Conservation (phyloP, 768 basidiomycete genomes). For the Amylocystis lapponica region DNA sequence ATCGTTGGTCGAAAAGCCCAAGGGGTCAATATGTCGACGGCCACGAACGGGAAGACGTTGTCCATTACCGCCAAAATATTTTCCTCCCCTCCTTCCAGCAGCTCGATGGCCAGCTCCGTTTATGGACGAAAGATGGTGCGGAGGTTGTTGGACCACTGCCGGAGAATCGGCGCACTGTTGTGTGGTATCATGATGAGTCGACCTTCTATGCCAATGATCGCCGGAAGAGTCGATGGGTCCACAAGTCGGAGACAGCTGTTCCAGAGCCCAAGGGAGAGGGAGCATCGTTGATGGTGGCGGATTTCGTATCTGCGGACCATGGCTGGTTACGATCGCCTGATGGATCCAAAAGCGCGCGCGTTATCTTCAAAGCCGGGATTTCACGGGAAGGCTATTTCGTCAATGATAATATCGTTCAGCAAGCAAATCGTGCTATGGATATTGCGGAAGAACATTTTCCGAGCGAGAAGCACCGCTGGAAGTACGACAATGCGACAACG, state of each 20-base stretch:
- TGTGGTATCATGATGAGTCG: conserved; percentile 34
- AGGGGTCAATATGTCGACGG: conserved; percentile 33
- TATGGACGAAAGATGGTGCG: conserved; percentile 19
- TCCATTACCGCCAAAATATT: conserved; percentile 23
- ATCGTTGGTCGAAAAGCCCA: conserved; percentile 20
- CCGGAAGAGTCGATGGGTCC: too few species aligned
- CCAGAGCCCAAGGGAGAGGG: conserved; percentile 33
- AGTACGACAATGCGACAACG: conserved; percentile 27
- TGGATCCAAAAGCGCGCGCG: conserved; percentile 17
- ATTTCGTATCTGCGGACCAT: too few species aligned
- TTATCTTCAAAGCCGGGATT: conserved; percentile 19
- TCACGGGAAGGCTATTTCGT: too few species aligned
- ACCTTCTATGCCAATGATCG: conserved; percentile 34
- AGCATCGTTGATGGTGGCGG: conserved; percentile 29
- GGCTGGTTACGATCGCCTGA: conserved; percentile 14
- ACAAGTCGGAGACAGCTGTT: too few species aligned
- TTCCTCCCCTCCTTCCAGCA: conserved; percentile 10
- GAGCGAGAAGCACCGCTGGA: conserved; percentile 23
- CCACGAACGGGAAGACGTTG: conserved; percentile 36
- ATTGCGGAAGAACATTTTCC: conserved; percentile 19
- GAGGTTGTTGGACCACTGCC: conserved; percentile 11
- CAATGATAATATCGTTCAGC: background rate
- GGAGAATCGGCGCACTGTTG: conserved; percentile 9
- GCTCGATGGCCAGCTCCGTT: conserved; percentile 15
- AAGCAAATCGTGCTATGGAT: conserved; percentile 29